phyloP scores from a whole-genome alignment of 495 filamentous ascomycete species.

The Neurospora tetraspora region DNA sequence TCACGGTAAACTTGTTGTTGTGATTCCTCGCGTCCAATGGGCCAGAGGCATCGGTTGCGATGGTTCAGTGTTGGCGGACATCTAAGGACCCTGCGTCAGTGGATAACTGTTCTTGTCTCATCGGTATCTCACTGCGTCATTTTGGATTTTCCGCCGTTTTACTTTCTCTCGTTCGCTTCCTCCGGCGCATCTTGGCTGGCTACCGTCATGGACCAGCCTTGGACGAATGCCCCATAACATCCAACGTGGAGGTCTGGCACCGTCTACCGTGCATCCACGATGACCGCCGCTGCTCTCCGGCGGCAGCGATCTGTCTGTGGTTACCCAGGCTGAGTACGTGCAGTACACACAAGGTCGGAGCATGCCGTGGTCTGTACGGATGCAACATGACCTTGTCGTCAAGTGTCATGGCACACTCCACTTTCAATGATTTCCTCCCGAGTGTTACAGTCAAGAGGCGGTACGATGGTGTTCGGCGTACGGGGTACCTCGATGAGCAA shows the following conservation, averaged over 20 bases:
- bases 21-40: not conserved
- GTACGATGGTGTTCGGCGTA: not conserved
- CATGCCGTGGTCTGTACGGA: conserved; percentile 12
- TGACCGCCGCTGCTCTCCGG: not conserved
- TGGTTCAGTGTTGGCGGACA: not conserved
- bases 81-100: not conserved
- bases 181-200: not conserved
- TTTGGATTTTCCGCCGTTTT: not conserved
- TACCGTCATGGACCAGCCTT: not conserved
- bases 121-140: not conserved
- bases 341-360: conserved; percentile 5
- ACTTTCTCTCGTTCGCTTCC: not conserved
- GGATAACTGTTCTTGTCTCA: not conserved
- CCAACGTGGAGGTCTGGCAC: conserved; percentile 1
- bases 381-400: conserved; percentile 1
- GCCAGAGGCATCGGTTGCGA: not conserved
- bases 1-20: not conserved
- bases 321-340: not conserved
- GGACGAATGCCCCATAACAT: not conserved
- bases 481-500: conserved; percentile 5
- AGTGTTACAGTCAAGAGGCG: conserved; percentile 9
- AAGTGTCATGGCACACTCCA: conserved; percentile 12
- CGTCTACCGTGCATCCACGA: conserved; percentile 8
- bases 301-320: not conserved
- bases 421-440: conserved; percentile 14